Evolutionary conservation across 768 basidiomycete genomes (phyloP), one percentile per base, ranked within the genome.

Genomic region (Termitomyces sp.): DNA sequence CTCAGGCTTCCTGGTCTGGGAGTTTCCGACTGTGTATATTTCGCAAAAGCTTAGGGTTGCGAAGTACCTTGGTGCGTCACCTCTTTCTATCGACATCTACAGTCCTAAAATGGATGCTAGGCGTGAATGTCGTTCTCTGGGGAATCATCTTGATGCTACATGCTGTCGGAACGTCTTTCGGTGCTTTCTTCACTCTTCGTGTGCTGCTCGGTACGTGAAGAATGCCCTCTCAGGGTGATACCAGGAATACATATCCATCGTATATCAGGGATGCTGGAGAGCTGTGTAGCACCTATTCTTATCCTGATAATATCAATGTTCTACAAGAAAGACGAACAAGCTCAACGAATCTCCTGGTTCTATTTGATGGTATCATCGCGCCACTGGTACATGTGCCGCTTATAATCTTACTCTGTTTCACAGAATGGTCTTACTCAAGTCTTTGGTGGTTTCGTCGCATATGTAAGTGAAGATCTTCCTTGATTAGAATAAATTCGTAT

Each of bases 311-410:
- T 85, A 41, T 78, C 81, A 10, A 83, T 84, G 79, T 86, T 85
- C 63, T 86, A 85, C 69, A 82, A 80, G 72, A 85, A 85, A 67
- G 71, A 82, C 49, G 84, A 85, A 60, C 83, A 86, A 71, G 82
- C 80, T 0, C 74, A 70, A 17, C 75, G 84, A 7, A 80, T 86
- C 17, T 78, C 81, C 4, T 84, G 79, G 76, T 86, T 86, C 66
- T 87, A 86, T 66, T 74, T 83, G 30, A 83, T 85, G 82, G 84
- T 81, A 62, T 44, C 15, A 12, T 32, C 41, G 19, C 30, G 22
- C 51, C 32, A 34, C 30, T 32, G 30, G 30, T 9, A 10, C 15
- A 44, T 24, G 15, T 24, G 17, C 11, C n/a, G 7, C n/a, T 40
- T 26, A 2, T 4, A 1, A 2, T 26, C 45, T 54, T 12, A 41